Percentiles rank a stretch among this genome's conserved stretches.
Evolutionary conservation across 108 stramenopile genomes (phyloP).

Genomic region (Cyclotella kingstonii): DNA sequence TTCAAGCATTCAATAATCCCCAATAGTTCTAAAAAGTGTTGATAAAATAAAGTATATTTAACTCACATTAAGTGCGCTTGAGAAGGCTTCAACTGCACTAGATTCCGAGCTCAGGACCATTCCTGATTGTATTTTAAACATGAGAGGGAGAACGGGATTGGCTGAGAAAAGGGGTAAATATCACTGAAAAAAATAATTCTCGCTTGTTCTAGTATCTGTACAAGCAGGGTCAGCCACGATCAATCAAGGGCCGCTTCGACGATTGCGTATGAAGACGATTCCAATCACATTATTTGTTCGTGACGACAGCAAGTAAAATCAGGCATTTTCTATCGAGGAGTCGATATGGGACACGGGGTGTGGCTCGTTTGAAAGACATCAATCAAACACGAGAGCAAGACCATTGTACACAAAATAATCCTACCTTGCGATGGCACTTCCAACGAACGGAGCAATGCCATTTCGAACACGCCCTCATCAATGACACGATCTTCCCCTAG

Average conservation of each 20-base stretch:
- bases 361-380: background rate
- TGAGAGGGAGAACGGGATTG: background rate
- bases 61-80: conserved; percentile 24
- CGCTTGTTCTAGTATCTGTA: background rate
- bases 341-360: too few species aligned
- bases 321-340: too few species aligned
- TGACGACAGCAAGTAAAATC: too few species aligned
- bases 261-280: too few species aligned
- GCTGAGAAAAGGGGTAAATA: background rate
- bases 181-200: background rate
- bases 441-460: conserved; percentile 11
- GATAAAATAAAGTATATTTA: background rate
- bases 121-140: conserved; percentile 9
- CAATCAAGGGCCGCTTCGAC: too few species aligned
- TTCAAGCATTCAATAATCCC: background rate
- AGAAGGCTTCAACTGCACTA: conserved; percentile 3
- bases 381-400: background rate
- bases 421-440: conserved; percentile 22
- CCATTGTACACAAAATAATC: background rate
- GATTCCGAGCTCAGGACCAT: conserved; percentile 20
- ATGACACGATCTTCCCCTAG: conserved; percentile 19
- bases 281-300: too few species aligned
- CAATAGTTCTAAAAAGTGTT: background rate
- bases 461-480: conserved; percentile 19
- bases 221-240: too few species aligned